Percentiles rank a stretch among this genome's conserved stretches.
These are phyloP conservation scores for Phytophthora cryptogea DNA, from an alignment of 352 stramenopile species.

Conservation along the genomic window DNA sequence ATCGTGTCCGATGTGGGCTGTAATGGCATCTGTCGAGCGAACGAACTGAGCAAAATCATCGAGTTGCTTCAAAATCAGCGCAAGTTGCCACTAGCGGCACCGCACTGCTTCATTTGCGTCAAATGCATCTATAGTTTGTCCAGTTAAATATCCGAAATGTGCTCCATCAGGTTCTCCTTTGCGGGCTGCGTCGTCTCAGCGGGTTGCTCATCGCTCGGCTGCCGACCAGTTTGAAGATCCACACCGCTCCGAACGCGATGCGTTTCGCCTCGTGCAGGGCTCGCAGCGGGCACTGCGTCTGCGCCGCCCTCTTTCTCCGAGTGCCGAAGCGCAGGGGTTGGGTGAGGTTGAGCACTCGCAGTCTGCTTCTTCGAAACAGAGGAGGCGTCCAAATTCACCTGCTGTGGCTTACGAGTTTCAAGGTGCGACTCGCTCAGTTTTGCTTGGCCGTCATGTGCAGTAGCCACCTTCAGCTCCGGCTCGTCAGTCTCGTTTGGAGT, in stretches of 20 bases:
- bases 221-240: not conserved
- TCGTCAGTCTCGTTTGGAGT: not conserved
- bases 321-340: slow-evolving; percentile 18
- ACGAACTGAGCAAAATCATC: slow-evolving; percentile 5
- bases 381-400: not conserved
- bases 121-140: slow-evolving; percentile 22
- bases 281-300: slow-evolving; percentile 9
- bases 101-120: slow-evolving; percentile 8
- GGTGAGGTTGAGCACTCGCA: not conserved
- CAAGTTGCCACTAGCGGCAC: not conserved
- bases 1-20: not conserved
- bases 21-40: too few species aligned
- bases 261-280: slow-evolving; percentile 9
- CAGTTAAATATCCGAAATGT: slow-evolving; percentile 36
- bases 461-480: not conserved
- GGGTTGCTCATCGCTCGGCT: not conserved
- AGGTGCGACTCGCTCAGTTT: not conserved
- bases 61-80: slow-evolving; percentile 1
- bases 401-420: not conserved
- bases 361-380: slow-evolving; percentile 1
- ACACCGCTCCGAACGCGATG: slow-evolving; percentile 4
- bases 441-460: not conserved
- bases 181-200: not conserved
- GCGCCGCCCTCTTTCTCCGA: slow-evolving; percentile 13
- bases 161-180: slow-evolving; percentile 8